phyloP scores from a whole-genome alignment of 768 basidiomycete species.

The Mycena crocata region DNA sequence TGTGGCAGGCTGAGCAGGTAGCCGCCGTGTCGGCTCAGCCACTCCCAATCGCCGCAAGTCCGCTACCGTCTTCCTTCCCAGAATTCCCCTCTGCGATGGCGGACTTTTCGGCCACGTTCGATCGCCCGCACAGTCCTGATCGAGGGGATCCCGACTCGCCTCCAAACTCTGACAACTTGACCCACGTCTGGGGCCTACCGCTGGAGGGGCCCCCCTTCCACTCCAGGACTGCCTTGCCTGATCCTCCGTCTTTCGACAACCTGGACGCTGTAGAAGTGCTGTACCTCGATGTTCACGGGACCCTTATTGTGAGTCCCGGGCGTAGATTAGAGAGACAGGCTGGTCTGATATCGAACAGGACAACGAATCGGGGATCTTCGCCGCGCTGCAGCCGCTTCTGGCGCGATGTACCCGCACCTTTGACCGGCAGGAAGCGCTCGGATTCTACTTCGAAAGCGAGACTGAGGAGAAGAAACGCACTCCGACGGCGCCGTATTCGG shows the following conservation, averaged over 20 bases:
- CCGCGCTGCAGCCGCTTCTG: slow-evolving; percentile 9
- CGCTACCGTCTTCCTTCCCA: neutral
- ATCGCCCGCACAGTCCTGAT: neutral
- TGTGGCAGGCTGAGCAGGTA: neutral
- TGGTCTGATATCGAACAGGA: slow-evolving; percentile 1
- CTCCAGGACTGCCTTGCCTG: neutral
- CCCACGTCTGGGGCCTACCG: neutral
- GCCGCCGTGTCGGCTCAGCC: neutral
- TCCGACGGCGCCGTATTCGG: neutral
- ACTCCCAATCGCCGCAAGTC: neutral
- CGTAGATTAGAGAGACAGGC: too few species aligned
- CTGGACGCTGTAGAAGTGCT: neutral
- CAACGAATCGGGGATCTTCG: slow-evolving; percentile 14
- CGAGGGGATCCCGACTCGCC: neutral
- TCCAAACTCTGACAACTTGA: neutral
- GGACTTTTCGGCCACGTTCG: neutral
- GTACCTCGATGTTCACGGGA: slow-evolving; percentile 7
- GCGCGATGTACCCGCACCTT: neutral
- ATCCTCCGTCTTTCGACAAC: neutral
- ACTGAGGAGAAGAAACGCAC: slow-evolving; percentile 1
- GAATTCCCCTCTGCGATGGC: neutral
- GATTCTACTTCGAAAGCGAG: slow-evolving; percentile 19
- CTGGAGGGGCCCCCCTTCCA: neutral
- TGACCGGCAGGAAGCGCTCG: neutral
- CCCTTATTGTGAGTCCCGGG: neutral